Base-by-base conservation (phyloP, 345 rosid genomes). In the Nephelium lappaceum region DNA sequence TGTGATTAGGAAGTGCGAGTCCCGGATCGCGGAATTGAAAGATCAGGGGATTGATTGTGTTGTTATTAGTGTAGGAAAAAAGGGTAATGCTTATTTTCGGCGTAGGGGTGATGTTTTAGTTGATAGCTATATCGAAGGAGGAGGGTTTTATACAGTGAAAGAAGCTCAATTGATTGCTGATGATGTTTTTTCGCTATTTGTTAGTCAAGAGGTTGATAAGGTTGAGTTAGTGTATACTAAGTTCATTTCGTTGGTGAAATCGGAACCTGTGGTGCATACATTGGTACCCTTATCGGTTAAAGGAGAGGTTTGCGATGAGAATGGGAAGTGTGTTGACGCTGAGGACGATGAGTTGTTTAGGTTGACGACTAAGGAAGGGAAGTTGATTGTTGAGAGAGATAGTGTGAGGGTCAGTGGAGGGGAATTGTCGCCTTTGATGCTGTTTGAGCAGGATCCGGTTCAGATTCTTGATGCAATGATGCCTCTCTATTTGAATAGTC, bases 401-500 rank as follows among this genome's bases (percentile, higher is more conserved):
- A 87, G 81, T 51, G 75, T 82, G 72, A 78, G 72, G 63, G 68
- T 69, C 24, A 81, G 76, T 53, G 78, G 72, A 19, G 85, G 75
- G 2, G 83, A 74, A 60, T 67, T 89, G 25, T 84, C 88, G 1
- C 94, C 98, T 0, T 88, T 95, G 78, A 77, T 88, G 95, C 85
- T 85, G 85, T 93, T 95, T 76, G 98, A 93, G 85, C 98, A 93
- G 83, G 97, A 93, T 70, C 98, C 97, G 4, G 91, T 82, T 82
- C 98, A 93, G 87, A 95, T 93, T 84, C 92, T 95, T 60, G 98
- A 95, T 81, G 97, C 98, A 11, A 88, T 93, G 98, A 85, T 93
- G 92, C 98, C 98, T 65, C 86, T 93, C 80, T 93, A 95, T 84
- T 49, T 93, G 80, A 93, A 93, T 74, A 90, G 97, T 79, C 98